These are phyloP conservation scores for Zelopaecilomyces penicillatus DNA, from an alignment of 2,329 filamentous ascomycete genomes.

Conservation along the genomic window DNA sequence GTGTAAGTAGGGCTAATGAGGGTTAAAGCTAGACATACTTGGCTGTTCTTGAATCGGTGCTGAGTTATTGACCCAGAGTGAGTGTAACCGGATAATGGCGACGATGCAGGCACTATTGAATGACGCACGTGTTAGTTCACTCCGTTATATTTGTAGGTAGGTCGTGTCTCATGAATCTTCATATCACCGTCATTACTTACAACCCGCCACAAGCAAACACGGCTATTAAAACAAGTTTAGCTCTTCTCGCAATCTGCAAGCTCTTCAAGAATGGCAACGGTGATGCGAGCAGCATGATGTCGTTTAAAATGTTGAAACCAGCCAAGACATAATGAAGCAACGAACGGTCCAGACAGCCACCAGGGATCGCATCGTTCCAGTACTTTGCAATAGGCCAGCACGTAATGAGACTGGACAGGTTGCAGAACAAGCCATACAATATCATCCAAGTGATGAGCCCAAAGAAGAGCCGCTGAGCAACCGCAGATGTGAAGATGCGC, in stretches of 20 bases:
- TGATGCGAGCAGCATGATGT: constrained; percentile 19
- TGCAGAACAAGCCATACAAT: constrained; percentile 14
- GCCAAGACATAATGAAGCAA: constrained; percentile 19
- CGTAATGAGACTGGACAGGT: constrained; percentile 16
- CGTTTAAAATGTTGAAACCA: constrained; percentile 24
- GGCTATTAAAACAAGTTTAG: constrained; percentile 32
- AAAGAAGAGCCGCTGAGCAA: constrained; percentile 14
- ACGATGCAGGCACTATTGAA: constrained; percentile 17
- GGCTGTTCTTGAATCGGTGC: constrained; percentile 6
- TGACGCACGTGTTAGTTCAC: too few species aligned
- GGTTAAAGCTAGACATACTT: not conserved
- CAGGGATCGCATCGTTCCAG: constrained; percentile 17
- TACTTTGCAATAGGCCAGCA: constrained; percentile 19
- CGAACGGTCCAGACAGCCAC: constrained; percentile 17
- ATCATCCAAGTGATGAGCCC: constrained; percentile 15
- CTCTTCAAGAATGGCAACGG: constrained; percentile 23
- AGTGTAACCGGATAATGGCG: constrained; percentile 16
- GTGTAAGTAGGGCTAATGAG: not conserved
- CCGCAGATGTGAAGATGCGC: constrained; percentile 17
- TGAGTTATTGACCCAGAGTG: constrained; percentile 10
- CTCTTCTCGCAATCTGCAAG: constrained; percentile 29
- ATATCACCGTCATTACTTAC: constrained; percentile 15
- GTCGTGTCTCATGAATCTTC: too few species aligned
- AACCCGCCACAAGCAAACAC: constrained; percentile 30
- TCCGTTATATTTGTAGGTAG: too few species aligned